A percentile compares a stretch with the other conserved stretches of the same genome.
Evolutionary conservation across 495 filamentous ascomycete genomes (phyloP).

Genomic region (Xylaria telfairii): DNA sequence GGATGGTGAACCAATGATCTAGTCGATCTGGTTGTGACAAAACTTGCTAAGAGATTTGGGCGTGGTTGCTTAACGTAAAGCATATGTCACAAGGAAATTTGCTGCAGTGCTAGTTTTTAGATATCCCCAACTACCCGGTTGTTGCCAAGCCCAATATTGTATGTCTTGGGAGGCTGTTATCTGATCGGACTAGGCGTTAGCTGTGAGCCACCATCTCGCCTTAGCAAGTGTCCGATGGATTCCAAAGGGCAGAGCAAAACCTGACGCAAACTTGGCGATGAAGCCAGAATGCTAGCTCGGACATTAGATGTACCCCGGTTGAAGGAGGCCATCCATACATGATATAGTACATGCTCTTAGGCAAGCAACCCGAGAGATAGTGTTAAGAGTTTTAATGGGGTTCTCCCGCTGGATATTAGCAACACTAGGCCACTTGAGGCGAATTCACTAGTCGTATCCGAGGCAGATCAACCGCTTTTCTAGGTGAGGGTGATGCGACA

Average conservation of each 20-base stretch:
- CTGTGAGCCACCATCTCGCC: neutral
- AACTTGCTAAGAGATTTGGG: neutral
- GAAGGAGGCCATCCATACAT: neutral
- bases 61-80: neutral
- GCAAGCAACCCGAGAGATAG: neutral
- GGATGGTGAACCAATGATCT: neutral
- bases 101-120: neutral
- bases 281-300: neutral
- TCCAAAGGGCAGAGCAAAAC: neutral
- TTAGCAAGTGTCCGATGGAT: neutral
- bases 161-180: neutral
- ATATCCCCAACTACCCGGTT: neutral
- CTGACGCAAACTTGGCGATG: conserved; percentile 1
- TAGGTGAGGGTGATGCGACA: conserved; percentile 12
- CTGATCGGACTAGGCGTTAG: neutral
- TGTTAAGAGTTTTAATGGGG: neutral
- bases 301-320: neutral
- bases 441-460: conserved; percentile 33
- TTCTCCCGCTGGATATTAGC: neutral
- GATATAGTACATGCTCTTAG: neutral
- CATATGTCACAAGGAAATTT: neutral
- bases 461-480: conserved; percentile 26
- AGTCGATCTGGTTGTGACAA: neutral
- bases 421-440: neutral
- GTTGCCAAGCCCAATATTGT: neutral